A percentile compares a stretch with the other conserved stretches of the same genome.
Evolutionary conservation across 176 grass and related monocot genomes (phyloP).

Genomic region (Otatea glauca): DNA sequence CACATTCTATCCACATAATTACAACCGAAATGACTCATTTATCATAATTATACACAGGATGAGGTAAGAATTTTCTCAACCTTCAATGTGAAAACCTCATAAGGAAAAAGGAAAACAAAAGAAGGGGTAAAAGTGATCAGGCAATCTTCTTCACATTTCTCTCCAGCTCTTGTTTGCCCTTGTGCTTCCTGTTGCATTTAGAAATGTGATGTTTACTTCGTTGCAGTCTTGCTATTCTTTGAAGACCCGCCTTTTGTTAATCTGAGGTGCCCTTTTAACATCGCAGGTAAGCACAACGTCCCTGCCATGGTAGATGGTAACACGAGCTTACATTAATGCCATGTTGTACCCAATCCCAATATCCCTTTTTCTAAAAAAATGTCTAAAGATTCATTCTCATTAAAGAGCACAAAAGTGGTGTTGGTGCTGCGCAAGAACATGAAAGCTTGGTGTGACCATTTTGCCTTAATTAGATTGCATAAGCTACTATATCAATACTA

Average conservation of each 20-base stretch:
- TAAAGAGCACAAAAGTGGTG: neutral
- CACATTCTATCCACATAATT: conserved; percentile 31
- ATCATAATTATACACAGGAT: conserved; percentile 61
- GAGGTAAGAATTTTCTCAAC: conserved; percentile 49
- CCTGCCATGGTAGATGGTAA: conserved; percentile 81
- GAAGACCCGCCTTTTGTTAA: conserved; percentile 4
- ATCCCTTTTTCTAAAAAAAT: neutral
- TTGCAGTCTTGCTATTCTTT: conserved; percentile 24
- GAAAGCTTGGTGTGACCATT: neutral
- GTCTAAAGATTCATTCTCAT: neutral
- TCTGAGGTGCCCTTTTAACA: conserved; percentile 18
- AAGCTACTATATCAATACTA: neutral
- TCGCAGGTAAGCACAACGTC: conserved; percentile 89
- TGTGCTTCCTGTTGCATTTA: neutral
- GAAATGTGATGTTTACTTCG: neutral
- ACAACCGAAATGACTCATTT: conserved; percentile 38
- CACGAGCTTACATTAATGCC: neutral
- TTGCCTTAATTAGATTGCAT: neutral
- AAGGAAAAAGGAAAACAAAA: conserved; percentile 6
- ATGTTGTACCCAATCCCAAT: neutral
- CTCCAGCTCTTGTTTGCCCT: conserved; percentile 4
- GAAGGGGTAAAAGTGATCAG: conserved; percentile 43
- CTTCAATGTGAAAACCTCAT: conserved; percentile 62
- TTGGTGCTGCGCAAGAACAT: neutral
- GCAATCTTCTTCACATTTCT: conserved; percentile 49